Evolutionary conservation across 768 basidiomycete species (phyloP), one percentile per base, ranked within the genome.

Genomic region (Calocybe cyanea): DNA sequence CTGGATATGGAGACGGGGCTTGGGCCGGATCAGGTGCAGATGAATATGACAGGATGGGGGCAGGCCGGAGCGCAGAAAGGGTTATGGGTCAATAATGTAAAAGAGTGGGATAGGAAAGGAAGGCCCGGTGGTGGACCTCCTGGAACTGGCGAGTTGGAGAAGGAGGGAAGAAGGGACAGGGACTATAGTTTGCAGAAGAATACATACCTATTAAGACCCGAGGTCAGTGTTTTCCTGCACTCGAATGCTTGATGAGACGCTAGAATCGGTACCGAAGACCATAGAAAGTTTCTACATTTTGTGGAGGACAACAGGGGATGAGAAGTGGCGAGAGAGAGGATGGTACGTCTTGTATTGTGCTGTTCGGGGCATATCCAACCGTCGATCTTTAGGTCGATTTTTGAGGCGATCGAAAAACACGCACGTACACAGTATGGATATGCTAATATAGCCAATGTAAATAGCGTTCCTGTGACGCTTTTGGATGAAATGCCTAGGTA

Each of bases 1-100:
- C 75, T 73, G 1, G 85, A 87, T 59, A 76, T 75, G 52, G 66
- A 69, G n/a, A 70, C 76, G 2, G 84, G 86, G 2, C 59, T 87
- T 13, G 81, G 82, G 2, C 77, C 83, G 2, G 85, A 87, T 45
- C 67, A 69, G 51, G 68, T 73, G 50, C 38, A 24, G 32, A 73
- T 75, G 70, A 41, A 43, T 13, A 33, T 39, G 20, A 33, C 42
- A 17, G 45, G 49, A 5, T 53, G 45, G 23, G 56, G 55, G 43
- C 24, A 23, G 14, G 32, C 31, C n/a, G 38, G 19, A 32, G 41
- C 41, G 34, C 35, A 41, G 13, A 54, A 59, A 32, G 65, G 62
- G 37, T 57, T 58, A 39, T 77, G 75, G 75, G 52, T 71, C 32
- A 53, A 60, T n/a, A 63, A 60, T 32, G 43, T 79, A 10, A 57